Evolutionary conservation across 805 yeast species (phyloP).

Genomic region (Metschnikowia amazonensis): DNA sequence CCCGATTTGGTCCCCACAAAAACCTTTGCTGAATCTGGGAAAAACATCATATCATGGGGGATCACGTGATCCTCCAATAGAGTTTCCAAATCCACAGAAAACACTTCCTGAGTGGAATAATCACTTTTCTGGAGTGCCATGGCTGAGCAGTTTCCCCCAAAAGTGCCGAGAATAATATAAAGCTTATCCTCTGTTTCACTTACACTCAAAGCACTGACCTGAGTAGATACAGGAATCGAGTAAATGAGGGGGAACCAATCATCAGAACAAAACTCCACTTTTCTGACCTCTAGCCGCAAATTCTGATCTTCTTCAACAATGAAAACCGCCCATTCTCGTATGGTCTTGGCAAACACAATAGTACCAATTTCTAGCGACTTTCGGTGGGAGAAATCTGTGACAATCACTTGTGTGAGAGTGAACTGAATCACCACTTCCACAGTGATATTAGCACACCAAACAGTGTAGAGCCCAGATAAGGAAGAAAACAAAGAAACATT

Average conservation of each 20-base stretch:
- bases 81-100: not conserved
- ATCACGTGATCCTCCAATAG: not conserved
- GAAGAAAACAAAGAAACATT: not conserved
- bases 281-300: not conserved
- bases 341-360: conserved; percentile 9
- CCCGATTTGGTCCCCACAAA: conserved; percentile 36
- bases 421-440: conserved; percentile 25
- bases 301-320: not conserved
- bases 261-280: not conserved
- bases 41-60: conserved; percentile 9
- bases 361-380: not conserved
- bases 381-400: not conserved
- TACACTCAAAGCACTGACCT: conserved; percentile 1
- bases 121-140: not conserved
- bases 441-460: conserved; percentile 1
- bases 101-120: not conserved
- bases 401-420: conserved; percentile 14
- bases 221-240: not conserved
- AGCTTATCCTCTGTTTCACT: not conserved
- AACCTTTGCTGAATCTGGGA: conserved; percentile 6
- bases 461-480: not conserved
- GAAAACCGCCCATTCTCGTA: conserved; percentile 5
- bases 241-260: not conserved
- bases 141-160: not conserved
- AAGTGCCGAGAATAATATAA: not conserved